These are phyloP conservation scores for Eucalyptus paniculata DNA, from an alignment of 345 rosid species.

Conservation along the genomic window DNA sequence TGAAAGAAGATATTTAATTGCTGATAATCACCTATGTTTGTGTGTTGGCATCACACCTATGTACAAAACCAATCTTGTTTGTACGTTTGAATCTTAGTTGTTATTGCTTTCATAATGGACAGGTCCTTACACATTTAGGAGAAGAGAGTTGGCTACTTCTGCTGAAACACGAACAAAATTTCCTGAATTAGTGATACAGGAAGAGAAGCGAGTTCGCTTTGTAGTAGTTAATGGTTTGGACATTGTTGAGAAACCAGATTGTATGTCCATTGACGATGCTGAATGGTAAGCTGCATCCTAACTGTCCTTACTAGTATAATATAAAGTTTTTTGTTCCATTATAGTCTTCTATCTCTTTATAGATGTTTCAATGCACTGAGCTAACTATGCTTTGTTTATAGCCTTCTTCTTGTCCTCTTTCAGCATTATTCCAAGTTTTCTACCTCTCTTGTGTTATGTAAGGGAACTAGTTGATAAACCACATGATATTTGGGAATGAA, in stretches of 20 bases:
- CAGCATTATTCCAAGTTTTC: background rate
- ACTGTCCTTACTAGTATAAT: background rate
- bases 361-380: background rate
- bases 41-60: background rate
- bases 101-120: background rate
- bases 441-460: background rate
- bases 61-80: background rate
- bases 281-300: slow-evolving; percentile 49
- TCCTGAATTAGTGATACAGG: slow-evolving; percentile 94
- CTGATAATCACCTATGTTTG: background rate
- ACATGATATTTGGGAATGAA: background rate
- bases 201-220: slow-evolving; percentile 90
- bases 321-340: background rate
- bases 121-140: slow-evolving; percentile 65
- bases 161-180: slow-evolving; percentile 81
- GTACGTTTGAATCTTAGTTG: background rate
- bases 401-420: background rate
- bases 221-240: slow-evolving; percentile 93
- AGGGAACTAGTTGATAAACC: background rate
- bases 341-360: background rate
- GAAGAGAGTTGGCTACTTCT: slow-evolving; percentile 95
- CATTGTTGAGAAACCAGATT: slow-evolving; percentile 72
- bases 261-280: slow-evolving; percentile 56
- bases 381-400: background rate
- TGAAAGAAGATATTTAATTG: background rate